Percentiles rank a stretch among this genome's conserved stretches.
Evolutionary conservation across 805 yeast species (phyloP).

Genomic region (Saturnispora bothae): DNA sequence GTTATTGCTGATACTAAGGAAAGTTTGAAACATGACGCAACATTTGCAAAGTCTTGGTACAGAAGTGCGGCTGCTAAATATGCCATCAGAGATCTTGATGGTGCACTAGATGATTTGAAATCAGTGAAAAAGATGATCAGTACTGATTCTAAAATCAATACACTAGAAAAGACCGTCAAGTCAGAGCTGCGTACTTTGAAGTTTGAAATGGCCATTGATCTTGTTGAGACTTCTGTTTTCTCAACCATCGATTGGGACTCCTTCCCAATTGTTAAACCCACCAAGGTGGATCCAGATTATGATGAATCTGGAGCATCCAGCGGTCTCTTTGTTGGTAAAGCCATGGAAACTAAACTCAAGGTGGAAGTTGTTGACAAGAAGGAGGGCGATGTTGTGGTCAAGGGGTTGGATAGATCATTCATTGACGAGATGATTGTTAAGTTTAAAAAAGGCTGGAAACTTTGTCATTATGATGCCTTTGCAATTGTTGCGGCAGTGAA

Average conservation of each 20-base stretch:
- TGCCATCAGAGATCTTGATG: slow-evolving; percentile 66
- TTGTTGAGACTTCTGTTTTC: slow-evolving; percentile 46
- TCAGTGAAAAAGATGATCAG: slow-evolving; percentile 54
- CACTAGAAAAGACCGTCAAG: slow-evolving; percentile 51
- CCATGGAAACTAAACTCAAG: slow-evolving; percentile 41
- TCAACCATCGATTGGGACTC: slow-evolving; percentile 37
- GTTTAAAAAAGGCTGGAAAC: slow-evolving; percentile 62
- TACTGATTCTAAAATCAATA: slow-evolving; percentile 54
- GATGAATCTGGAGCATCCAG: slow-evolving; percentile 18
- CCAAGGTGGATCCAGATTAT: slow-evolving; percentile 31
- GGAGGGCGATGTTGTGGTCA: slow-evolving; percentile 21
- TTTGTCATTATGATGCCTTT: slow-evolving; percentile 77
- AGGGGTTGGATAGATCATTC: slow-evolving; percentile 41
- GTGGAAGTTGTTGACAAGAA: slow-evolving; percentile 28
- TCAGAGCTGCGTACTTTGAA: slow-evolving; percentile 60
- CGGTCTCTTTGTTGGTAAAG: slow-evolving; percentile 34
- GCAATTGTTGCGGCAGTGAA: slow-evolving; percentile 70
- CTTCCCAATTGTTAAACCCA: slow-evolving; percentile 42
- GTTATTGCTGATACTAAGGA: slow-evolving; percentile 71
- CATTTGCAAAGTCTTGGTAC: slow-evolving; percentile 71
- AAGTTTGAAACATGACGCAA: slow-evolving; percentile 58
- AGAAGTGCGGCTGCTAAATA: slow-evolving; percentile 75
- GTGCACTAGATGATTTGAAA: slow-evolving; percentile 62
- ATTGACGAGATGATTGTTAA: slow-evolving; percentile 52
- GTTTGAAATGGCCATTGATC: slow-evolving; percentile 79